Conservation (phyloP, 371 early-diverging fungal species). For the Mucor racemosus region DNA sequence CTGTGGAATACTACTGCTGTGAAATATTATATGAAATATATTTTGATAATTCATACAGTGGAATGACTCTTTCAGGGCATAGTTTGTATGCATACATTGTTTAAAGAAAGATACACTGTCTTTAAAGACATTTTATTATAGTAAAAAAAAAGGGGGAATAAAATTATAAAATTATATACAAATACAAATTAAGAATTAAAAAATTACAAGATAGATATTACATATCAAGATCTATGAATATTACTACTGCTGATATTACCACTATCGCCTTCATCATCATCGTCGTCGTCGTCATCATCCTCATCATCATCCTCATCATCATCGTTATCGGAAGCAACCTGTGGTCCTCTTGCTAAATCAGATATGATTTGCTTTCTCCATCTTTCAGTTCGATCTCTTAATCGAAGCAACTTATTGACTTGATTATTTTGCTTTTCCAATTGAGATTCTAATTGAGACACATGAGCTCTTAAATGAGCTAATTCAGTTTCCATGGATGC, state of each 20-base stretch:
- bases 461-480: conserved; percentile 15
- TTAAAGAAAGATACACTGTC: not conserved
- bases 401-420: conserved; percentile 20
- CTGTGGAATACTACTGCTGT: too few relatives aligned
- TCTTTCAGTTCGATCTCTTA: conserved; percentile 21
- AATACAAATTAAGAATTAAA: not conserved
- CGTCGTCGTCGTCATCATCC: conserved; percentile 13
- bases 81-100: too few relatives aligned
- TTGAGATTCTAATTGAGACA: conserved; percentile 25
- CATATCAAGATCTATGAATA: not conserved
- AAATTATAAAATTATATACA: not conserved
- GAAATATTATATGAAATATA: too few relatives aligned
- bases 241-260: not conserved
- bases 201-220: not conserved
- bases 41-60: too few relatives aligned
- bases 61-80: too few relatives aligned
- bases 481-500: conserved; percentile 23
- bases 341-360: conserved; percentile 29
- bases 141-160: not conserved
- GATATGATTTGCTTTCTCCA: conserved; percentile 33
- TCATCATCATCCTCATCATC: conserved; percentile 25
- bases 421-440: conserved; percentile 22
- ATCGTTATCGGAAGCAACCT: conserved; percentile 16
- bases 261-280: not conserved
- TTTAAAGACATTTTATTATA: not conserved